These are phyloP conservation scores for Casuarina glauca DNA, from an alignment of 306 rosid species.

Conservation along the genomic window DNA sequence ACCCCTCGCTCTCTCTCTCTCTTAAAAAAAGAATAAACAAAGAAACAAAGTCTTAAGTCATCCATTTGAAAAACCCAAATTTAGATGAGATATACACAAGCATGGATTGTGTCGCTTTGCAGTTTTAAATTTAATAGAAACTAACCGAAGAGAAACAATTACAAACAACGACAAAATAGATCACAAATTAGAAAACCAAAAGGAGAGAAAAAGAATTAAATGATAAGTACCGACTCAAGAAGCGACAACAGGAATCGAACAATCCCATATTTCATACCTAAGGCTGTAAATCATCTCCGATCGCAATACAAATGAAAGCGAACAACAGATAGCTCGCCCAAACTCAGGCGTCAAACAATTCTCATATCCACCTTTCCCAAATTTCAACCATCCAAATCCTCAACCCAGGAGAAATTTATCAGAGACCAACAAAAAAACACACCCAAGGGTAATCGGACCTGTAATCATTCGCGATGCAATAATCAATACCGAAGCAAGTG, in stretches of 20 bases:
- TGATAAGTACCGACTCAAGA: background rate
- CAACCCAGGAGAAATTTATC: slow-evolving; percentile 14
- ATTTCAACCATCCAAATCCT: slow-evolving; percentile 12
- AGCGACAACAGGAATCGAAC: background rate
- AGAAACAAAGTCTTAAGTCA: background rate
- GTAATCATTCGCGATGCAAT: slow-evolving; percentile 2
- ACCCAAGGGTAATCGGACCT: background rate
- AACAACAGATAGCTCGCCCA: background rate
- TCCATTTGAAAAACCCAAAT: background rate
- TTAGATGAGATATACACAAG: background rate
- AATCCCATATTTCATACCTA: background rate
- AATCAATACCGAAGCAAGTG: slow-evolving; percentile 10
- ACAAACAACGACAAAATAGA: background rate
- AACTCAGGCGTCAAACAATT: slow-evolving; percentile 1
- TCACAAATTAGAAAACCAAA: background rate
- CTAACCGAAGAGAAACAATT: background rate
- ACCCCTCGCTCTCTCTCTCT: background rate
- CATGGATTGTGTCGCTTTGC: background rate
- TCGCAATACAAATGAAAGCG: background rate
- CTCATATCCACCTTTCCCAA: slow-evolving; percentile 6
- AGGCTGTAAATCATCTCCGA: background rate
- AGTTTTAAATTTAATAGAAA: background rate
- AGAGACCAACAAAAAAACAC: slow-evolving; percentile 15
- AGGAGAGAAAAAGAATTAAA: background rate
- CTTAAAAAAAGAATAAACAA: background rate